Conservation (phyloP, 257 asterid genomes). For the Solanum chaucha region DNA sequence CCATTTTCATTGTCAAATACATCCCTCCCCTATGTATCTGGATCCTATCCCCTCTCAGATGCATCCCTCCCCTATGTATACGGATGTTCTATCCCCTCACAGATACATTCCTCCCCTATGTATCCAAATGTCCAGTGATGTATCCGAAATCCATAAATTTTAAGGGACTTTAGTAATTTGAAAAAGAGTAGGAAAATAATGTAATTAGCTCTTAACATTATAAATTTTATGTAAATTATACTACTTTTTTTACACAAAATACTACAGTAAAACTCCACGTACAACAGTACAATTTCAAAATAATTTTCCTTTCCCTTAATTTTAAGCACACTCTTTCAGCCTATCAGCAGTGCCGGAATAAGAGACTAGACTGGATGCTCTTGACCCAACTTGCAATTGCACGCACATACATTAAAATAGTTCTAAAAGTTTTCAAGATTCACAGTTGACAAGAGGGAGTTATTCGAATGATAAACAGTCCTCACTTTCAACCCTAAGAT, state of each 20-base stretch:
- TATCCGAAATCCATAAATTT: not conserved
- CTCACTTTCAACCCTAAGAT: not conserved
- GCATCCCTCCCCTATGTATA: no score
- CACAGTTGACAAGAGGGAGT: not conserved
- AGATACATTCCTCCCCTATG: no score
- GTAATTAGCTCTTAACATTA: no score
- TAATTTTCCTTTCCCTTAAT: not conserved
- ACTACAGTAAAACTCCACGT: accelerated
- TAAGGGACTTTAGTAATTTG: no score
- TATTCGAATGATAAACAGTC: not conserved
- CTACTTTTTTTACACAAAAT: not conserved
- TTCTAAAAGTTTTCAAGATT: not conserved
- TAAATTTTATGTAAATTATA: accelerated
- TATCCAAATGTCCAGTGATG: not conserved
- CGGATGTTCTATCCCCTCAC: not conserved
- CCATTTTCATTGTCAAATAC: no score
- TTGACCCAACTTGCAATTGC: not conserved
- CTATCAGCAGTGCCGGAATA: not conserved
- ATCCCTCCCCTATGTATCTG: no score
- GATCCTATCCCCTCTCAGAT: no score
- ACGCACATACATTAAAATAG: not conserved
- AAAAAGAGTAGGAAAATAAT: no score
- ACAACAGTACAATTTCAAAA: not conserved
- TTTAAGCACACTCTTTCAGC: not conserved
- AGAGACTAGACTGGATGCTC: not conserved